A percentile compares a stretch with the other conserved stretches of the same genome.
These are phyloP conservation scores for Turritis glabra DNA, from an alignment of 345 rosid species.

Conservation along the genomic window DNA sequence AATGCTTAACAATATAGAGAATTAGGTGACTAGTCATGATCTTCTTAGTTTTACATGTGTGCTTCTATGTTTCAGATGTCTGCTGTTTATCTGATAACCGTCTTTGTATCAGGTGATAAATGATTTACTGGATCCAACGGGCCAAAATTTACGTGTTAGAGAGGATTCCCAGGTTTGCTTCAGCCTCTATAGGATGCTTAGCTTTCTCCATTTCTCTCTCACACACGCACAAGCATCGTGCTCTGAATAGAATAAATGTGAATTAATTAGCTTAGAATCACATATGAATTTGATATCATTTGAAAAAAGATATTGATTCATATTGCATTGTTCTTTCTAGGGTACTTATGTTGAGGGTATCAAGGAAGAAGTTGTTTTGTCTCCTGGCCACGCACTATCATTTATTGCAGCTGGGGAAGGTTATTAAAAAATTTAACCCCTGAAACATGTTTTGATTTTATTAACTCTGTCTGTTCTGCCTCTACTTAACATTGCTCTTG, in stretches of 20 bases:
- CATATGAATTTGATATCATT: not conserved
- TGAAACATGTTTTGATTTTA: not conserved
- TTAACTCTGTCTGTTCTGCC: not conserved
- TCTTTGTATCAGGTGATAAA: conserved; percentile 82
- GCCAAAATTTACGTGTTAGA: conserved; percentile 98
- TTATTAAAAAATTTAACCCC: conserved; percentile 31
- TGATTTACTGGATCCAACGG: conserved; percentile 98
- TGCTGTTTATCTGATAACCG: conserved; percentile 18
- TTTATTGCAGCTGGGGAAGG: conserved; percentile 99
- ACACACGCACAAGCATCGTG: not conserved
- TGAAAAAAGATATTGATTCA: not conserved
- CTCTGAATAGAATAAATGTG: not conserved
- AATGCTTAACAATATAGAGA: not conserved
- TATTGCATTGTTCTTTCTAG: conserved; percentile 42
- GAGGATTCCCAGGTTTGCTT: conserved; percentile 94
- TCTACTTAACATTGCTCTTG: conserved; percentile 16
- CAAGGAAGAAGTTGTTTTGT: conserved; percentile 98
- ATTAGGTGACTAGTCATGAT: conserved; percentile 5
- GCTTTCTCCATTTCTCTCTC: conserved; percentile 8
- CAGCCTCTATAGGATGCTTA: conserved; percentile 1
- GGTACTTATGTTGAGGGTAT: conserved; percentile 99
- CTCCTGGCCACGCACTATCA: conserved; percentile 98
- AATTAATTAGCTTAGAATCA: not conserved
- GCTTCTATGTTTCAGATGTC: conserved; percentile 15
- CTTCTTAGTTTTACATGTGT: conserved; percentile 3